Base-by-base conservation (phyloP, 192 early-diverging fungal genomes). In the Coemansia sp. region DNA sequence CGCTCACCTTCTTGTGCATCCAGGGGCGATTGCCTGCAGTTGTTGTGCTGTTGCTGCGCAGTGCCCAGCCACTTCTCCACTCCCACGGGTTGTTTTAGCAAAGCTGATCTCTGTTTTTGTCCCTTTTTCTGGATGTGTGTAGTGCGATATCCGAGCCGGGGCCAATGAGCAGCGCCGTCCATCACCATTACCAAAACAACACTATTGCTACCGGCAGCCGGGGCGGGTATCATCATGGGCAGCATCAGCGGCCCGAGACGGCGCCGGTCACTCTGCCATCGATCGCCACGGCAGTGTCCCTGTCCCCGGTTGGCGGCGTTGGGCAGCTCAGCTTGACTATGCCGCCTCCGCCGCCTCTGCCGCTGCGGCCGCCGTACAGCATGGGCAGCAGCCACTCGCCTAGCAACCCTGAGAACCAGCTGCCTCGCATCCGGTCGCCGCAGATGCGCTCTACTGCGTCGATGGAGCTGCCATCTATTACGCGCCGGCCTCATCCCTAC, bases 401-500 rank as follows among this genome's bases (percentile, higher is more conserved):
- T 4, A 72, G 64, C 57, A 52, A 48, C 47, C 55, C 62, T 0
- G 61, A 66, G 18, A 56, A 57, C 57, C 68, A 71, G 69, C 62
- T 79, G 42, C 72, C 72, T 52, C 72, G 77, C 31, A 70, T 74
- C 65, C 72, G 65, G 47, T 73, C 71, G 20, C 68, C 76, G 12
- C 71, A 59, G 61, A 26, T 65, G 56, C 68, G 64, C 60, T 55
- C 71, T 3, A 48, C 69, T 1, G 52, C 77, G 5, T 52, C 68
- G 0, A 47, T 74, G 34, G 77, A 79, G 21, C 65, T 71, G 45
- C 72, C 68, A 25, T 41, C 72, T 0, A 48, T 79, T 37, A 68
- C 77, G 11, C 62, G 65, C n/a, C 77, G 77, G 28, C 65, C 77
- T 16, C 77, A 79, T 52, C 77, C 77, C 5, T 74, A 74, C 41